Percentiles rank a stretch among this genome's conserved stretches.
phyloP scores from a whole-genome alignment of 305 asterid species.

The Fraxinus xanthoxyloides region DNA sequence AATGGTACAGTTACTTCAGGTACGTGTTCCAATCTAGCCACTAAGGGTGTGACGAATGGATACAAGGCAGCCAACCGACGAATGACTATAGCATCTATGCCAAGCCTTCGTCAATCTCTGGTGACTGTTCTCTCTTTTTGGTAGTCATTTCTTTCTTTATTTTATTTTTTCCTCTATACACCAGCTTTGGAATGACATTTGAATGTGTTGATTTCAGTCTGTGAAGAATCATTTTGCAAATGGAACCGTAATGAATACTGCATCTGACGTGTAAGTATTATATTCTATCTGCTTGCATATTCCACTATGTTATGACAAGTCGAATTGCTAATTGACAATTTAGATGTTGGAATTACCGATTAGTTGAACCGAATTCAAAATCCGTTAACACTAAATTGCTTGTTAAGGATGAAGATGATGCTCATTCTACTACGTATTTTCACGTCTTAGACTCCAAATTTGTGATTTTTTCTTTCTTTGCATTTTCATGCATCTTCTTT shows the following conservation, averaged over 20 bases:
- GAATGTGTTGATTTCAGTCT: slow-evolving; percentile 30
- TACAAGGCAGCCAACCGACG: slow-evolving; percentile 28
- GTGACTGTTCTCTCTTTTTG: slow-evolving; percentile 24
- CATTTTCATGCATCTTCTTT: neutral
- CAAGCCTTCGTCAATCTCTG: slow-evolving; percentile 41
- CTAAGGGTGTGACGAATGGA: slow-evolving; percentile 20
- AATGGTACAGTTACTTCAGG: slow-evolving; percentile 28
- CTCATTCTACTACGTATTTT: slow-evolving; percentile 60
- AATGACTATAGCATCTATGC: slow-evolving; percentile 38
- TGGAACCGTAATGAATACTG: slow-evolving; percentile 33
- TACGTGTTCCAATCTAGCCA: slow-evolving; percentile 29
- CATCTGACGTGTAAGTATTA: slow-evolving; percentile 50
- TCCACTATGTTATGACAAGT: neutral
- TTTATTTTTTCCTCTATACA: neutral
- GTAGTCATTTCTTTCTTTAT: neutral
- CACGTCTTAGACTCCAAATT: slow-evolving; percentile 10
- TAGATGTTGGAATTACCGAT: slow-evolving; percentile 34
- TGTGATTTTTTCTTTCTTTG: neutral
- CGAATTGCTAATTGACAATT: slow-evolving; percentile 2
- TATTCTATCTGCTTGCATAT: neutral
- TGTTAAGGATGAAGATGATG: slow-evolving; percentile 57
- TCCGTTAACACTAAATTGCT: slow-evolving; percentile 29
- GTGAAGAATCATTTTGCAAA: slow-evolving; percentile 38
- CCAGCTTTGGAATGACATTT: neutral
- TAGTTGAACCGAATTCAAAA: slow-evolving; percentile 35